phyloP scores from a whole-genome alignment of 108 stramenopile genomes.

The Skeletonema tropicum region DNA sequence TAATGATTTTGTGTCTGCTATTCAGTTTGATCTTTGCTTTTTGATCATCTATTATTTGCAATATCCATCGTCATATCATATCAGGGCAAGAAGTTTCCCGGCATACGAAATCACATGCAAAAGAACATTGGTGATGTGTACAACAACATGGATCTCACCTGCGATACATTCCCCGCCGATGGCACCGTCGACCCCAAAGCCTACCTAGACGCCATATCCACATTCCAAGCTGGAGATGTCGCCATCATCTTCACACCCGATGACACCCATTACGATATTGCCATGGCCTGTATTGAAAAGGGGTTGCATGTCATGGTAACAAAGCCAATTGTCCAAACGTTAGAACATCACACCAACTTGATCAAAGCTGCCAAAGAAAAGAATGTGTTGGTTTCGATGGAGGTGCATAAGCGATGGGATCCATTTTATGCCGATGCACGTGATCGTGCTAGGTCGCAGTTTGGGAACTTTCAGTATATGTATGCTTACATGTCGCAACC shows the following conservation, averaged over 20 bases:
- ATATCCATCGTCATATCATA: not conserved
- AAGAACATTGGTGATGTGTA: conserved; percentile 91
- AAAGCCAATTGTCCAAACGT: conserved; percentile 97
- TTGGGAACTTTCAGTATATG: conserved; percentile 97
- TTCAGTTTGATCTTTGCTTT: not conserved
- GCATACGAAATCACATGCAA: conserved; percentile 95
- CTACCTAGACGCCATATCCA: conserved; percentile 71
- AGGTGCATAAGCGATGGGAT: conserved; percentile 99
- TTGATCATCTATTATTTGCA: not conserved
- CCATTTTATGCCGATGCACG: conserved; percentile 99
- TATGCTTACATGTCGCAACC: conserved; percentile 99
- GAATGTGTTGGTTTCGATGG: conserved; percentile 91
- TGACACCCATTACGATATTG: conserved; percentile 98
- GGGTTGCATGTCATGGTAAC: conserved; percentile 99
- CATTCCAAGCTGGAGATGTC: conserved; percentile 87
- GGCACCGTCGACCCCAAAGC: conserved; percentile 83
- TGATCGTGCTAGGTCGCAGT: conserved; percentile 80
- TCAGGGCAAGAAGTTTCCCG: conserved; percentile 95
- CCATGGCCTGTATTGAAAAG: conserved; percentile 82
- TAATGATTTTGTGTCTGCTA: not conserved
- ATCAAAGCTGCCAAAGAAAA: conserved; percentile 81
- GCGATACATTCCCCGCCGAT: conserved; percentile 95
- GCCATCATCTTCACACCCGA: conserved; percentile 99
- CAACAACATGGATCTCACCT: conserved; percentile 85
- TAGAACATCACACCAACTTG: conserved; percentile 86